phyloP scores from a whole-genome alignment of 495 filamentous ascomycete species.

The Annulohypoxylon moriforme region DNA sequence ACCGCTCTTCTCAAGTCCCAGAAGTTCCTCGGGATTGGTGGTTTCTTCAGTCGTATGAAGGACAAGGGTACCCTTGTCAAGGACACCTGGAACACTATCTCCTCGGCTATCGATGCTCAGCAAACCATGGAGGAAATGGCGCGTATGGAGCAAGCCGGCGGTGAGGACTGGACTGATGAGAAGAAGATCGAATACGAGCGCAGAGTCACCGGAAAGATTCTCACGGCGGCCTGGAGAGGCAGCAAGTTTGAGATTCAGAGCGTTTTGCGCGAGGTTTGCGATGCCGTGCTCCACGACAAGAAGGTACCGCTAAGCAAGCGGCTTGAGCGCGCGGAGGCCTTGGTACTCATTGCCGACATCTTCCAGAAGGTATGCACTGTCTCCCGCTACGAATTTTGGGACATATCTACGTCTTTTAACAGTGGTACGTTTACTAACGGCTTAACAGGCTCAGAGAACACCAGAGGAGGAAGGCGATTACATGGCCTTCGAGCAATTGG shows the following conservation, averaged over 20 bases:
- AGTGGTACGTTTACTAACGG: slow-evolving; percentile 33
- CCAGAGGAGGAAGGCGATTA: slow-evolving; percentile 98
- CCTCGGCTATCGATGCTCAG: slow-evolving; percentile 96
- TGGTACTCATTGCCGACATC: slow-evolving; percentile 88
- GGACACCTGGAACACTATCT: slow-evolving; percentile 98
- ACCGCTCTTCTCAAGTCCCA: slow-evolving; percentile 90
- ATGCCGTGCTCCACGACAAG: slow-evolving; percentile 76
- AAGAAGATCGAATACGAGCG: slow-evolving; percentile 96
- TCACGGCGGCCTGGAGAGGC: slow-evolving; percentile 97
- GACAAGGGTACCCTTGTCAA: slow-evolving; percentile 97
- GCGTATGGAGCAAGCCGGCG: slow-evolving; percentile 91
- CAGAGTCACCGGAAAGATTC: slow-evolving; percentile 95
- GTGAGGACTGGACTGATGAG: slow-evolving; percentile 99
- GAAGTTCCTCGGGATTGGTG: slow-evolving; percentile 95
- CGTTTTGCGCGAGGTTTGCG: slow-evolving; percentile 90
- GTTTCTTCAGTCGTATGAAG: slow-evolving; percentile 92
- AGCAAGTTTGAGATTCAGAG: slow-evolving; percentile 99
- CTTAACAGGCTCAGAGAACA: slow-evolving; percentile 80
- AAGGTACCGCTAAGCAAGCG: slow-evolving; percentile 83
- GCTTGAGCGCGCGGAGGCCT: slow-evolving; percentile 87
- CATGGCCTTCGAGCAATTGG: slow-evolving; percentile 98
- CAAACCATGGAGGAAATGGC: slow-evolving; percentile 99
- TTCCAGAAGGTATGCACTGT: slow-evolving; percentile 76
- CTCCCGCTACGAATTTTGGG: background rate
- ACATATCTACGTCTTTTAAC: background rate